These are phyloP conservation scores for Ambrosia hybrid DNA, from an alignment of 140 eudicot genomes.

Conservation along the genomic window DNA sequence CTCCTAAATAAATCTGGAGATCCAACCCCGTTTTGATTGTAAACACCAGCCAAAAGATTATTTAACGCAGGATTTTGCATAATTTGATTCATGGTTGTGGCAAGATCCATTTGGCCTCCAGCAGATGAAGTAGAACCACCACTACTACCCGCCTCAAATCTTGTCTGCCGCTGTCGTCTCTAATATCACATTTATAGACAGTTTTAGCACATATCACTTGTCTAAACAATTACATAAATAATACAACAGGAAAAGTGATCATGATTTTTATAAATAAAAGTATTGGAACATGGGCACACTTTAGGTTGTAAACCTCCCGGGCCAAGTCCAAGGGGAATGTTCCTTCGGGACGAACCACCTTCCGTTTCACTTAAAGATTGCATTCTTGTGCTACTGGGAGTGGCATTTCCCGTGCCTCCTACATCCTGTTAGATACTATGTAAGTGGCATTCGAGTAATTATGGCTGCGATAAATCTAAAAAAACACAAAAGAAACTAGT, in stretches of 20 bases:
- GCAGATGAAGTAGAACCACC: constrained; percentile 32
- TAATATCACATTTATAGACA: constrained; percentile 22
- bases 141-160: constrained; percentile 34
- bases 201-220: neutral
- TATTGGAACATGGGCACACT: constrained; percentile 34
- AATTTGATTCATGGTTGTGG: constrained; percentile 57
- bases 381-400: constrained; percentile 13
- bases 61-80: constrained; percentile 68
- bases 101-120: constrained; percentile 51
- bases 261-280: neutral
- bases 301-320: constrained; percentile 59
- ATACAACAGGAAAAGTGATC: neutral
- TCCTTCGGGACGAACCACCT: constrained; percentile 36
- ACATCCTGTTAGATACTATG: constrained; percentile 35
- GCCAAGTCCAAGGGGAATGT: constrained; percentile 67
- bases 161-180: constrained; percentile 54
- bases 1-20: constrained; percentile 68
- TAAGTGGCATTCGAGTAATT: constrained; percentile 3
- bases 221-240: neutral
- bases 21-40: constrained; percentile 69
- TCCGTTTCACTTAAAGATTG: constrained; percentile 26
- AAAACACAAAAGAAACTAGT: neutral
- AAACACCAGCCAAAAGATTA: constrained; percentile 65
- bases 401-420: constrained; percentile 7
- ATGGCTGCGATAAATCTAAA: neutral